Base-by-base conservation (phyloP, 2,329 filamentous ascomycete genomes). In the Simplicillium aogashimaense region DNA sequence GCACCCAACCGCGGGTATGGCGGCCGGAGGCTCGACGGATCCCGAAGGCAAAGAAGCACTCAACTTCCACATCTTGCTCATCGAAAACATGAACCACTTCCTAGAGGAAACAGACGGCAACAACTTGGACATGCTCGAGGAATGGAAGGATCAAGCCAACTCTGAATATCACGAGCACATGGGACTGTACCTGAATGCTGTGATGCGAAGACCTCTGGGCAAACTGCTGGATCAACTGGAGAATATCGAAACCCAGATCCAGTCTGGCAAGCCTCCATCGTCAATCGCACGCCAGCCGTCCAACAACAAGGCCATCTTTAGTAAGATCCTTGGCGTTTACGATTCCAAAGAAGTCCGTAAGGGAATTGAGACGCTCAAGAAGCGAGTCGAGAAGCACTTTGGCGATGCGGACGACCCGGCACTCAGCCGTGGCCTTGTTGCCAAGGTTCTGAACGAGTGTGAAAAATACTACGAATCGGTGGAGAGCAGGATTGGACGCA, bases 21-120 rank as follows among this genome's bases (percentile, higher is more conserved):
- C 57, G 14, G 41, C 59, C 6, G 60, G 50, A 41, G 64, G 64
- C 34, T 59, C 65, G 11, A 66, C 67, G 11, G 74, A 78, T 49
- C 73, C 74, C 1, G 92, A 97, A 59, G 92, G 97, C 57, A 97
- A 98, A 64, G 89, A 95, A 60, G 86, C 88, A 5, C 75, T 98
- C 45, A 97, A 97, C 64, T 95, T 94, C 64, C 89, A 97, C 61
- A 95, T 98, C 53, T 73, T 97, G 29, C 73, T 97, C 40, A 97
- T 98, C 50, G 90, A 98, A 61, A 98, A 98, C 60, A 95, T 95
- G 88, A 94, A 95, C 56, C 88, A 95, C 61, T 97, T 94, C 63
- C 70, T 92, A 10, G 89, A 97, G 57, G 89, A 95, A 59, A 83
- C 94, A 8, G 86, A 94, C 49, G 71, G 82, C 13, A 74, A 78